Percentiles rank a stretch among this genome's conserved stretches.
phyloP scores from a whole-genome alignment of 176 grass and related monocot genomes.

The Melocanna baccifera region DNA sequence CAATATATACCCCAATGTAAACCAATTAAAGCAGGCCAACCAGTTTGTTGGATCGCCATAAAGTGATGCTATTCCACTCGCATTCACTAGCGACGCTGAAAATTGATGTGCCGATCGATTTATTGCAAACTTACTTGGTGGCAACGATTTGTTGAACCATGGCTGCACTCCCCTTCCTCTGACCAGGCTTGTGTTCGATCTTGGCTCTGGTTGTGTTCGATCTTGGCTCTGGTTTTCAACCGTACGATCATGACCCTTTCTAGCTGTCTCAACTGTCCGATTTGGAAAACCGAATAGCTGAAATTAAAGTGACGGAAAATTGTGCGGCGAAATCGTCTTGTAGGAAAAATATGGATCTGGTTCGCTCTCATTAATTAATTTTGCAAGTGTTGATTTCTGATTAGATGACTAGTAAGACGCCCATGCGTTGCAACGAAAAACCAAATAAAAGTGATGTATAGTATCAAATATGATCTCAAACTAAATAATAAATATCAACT shows the following conservation, averaged over 20 bases:
- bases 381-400: not conserved
- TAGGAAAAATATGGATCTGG: not conserved
- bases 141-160: slow-evolving; percentile 5
- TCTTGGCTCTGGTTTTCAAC: not conserved
- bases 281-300: slow-evolving; percentile 16
- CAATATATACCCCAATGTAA: not conserved
- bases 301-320: not conserved
- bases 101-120: not conserved
- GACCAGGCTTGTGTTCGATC: no score
- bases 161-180: not conserved
- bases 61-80: not conserved
- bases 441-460: no score
- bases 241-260: slow-evolving; percentile 3
- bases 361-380: not conserved
- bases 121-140: not conserved
- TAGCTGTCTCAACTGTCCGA: slow-evolving; percentile 1
- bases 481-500: no score
- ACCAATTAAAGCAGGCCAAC: not conserved
- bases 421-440: no score
- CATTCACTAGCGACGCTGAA: not conserved
- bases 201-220: no score
- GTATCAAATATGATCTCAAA: no score
- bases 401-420: not conserved
- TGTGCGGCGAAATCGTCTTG: not conserved
- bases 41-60: slow-evolving; percentile 26